Percentiles rank a stretch among this genome's conserved stretches.
Evolutionary conservation across 331 rosid genomes (phyloP).

Genomic region (Quercus lobata): DNA sequence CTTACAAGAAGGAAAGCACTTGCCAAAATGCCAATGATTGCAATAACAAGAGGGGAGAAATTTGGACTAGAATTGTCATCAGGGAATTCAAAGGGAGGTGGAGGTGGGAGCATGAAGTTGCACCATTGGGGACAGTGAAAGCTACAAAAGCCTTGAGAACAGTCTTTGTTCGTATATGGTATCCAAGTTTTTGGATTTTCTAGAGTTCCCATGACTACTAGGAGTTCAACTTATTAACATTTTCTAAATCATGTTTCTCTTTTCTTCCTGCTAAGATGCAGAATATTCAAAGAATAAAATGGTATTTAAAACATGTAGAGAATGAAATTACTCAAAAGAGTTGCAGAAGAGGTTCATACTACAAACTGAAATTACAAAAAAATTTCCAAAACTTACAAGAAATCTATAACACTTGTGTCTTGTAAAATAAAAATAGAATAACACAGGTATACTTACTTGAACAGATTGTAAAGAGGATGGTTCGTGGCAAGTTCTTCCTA

Average conservation of each 20-base stretch:
- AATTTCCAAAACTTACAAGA: neutral
- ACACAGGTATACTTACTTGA: conserved; percentile 1
- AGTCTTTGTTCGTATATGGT: conserved; percentile 69
- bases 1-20: conserved; percentile 76
- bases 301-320: neutral
- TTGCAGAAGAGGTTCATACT: conserved; percentile 1
- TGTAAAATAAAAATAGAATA: neutral
- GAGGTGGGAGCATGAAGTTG: conserved; percentile 50
- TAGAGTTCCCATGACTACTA: conserved; percentile 47
- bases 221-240: neutral
- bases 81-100: conserved; percentile 58
- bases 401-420: neutral
- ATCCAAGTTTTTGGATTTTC: conserved; percentile 59
- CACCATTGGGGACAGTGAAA: conserved; percentile 85
- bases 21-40: conserved; percentile 66
- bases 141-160: conserved; percentile 74
- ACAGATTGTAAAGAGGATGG: neutral
- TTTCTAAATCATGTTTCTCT: conserved; percentile 15
- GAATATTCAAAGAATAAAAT: neutral
- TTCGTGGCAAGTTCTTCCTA: neutral
- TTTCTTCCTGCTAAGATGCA: conserved; percentile 12
- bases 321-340: neutral
- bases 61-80: conserved; percentile 39
- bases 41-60: conserved; percentile 75
- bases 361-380: neutral